Conservation (phyloP, 192 early-diverging fungal species). For the Ambispora gerdemannii region DNA sequence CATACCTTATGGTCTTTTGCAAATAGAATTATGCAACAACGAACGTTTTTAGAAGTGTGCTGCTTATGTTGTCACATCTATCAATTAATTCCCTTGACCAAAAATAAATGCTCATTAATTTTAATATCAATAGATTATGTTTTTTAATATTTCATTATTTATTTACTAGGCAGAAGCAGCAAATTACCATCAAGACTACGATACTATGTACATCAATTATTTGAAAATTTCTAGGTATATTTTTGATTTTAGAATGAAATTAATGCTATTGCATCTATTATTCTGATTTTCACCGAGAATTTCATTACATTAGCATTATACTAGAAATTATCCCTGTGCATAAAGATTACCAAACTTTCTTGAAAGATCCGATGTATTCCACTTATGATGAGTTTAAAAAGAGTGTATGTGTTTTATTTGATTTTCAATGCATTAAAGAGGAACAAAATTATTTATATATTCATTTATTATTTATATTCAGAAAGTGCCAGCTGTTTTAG, state of each 20-base stretch:
- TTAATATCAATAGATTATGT: neutral
- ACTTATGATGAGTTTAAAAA: neutral
- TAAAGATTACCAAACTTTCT: neutral
- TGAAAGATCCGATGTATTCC: neutral
- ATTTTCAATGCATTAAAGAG: neutral
- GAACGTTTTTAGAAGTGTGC: too few species aligned
- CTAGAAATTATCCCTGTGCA: conserved; percentile 17
- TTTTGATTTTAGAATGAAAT: too few species aligned
- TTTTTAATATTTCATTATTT: neutral
- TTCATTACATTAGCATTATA: neutral
- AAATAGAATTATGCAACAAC: too few species aligned
- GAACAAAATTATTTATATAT: neutral
- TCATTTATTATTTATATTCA: neutral
- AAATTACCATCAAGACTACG: too few species aligned
- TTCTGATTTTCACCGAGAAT: too few species aligned
- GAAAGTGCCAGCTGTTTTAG: neutral
- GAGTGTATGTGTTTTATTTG: neutral
- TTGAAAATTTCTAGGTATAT: conserved; percentile 7
- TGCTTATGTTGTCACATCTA: neutral
- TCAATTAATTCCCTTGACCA: too few species aligned
- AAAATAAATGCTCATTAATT: too few species aligned
- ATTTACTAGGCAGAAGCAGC: too few species aligned
- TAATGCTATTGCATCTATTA: too few species aligned
- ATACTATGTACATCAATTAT: conserved; percentile 1
- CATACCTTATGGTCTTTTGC: neutral